These are phyloP conservation scores for Yarrowia phangngaensis DNA, from an alignment of 805 yeast species.

Conservation along the genomic window DNA sequence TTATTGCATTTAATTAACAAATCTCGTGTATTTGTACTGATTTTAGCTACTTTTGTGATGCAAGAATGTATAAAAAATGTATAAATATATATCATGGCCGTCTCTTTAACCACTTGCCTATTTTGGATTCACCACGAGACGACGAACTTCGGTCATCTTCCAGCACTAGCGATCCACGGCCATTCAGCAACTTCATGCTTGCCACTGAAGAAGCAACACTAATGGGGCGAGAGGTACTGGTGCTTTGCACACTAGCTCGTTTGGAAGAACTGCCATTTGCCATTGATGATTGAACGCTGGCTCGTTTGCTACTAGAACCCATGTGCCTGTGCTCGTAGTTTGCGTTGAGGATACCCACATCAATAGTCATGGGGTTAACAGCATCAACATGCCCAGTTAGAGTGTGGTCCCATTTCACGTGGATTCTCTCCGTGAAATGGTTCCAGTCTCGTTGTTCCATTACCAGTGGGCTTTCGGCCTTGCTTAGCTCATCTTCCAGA, in stretches of 20 bases:
- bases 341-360: conserved; percentile 30
- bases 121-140: conserved; percentile 1
- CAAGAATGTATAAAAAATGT: background rate
- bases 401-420: conserved; percentile 17
- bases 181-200: conserved; percentile 9
- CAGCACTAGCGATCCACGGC: conserved; percentile 1
- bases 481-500: conserved; percentile 10
- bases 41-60: too few species aligned
- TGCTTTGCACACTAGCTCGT: conserved; percentile 34
- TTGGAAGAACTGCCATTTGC: conserved; percentile 1
- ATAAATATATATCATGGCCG: conserved; percentile 10
- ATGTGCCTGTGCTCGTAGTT: conserved; percentile 23
- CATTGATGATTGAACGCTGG: conserved; percentile 2
- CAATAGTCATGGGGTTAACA: conserved; percentile 13
- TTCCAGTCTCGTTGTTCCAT: conserved; percentile 20
- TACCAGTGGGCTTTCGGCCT: conserved; percentile 1
- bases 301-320: background rate
- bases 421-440: conserved; percentile 1
- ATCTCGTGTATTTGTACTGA: too few species aligned
- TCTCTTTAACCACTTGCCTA: conserved; percentile 22
- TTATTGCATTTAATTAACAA: background rate
- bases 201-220: conserved; percentile 12
- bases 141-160: conserved; percentile 2
- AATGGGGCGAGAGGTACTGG: conserved; percentile 2
- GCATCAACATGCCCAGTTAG: conserved; percentile 25